Evolutionary conservation across 73 alveolate species (phyloP).

Genomic region (Paramecium caudatum): DNA sequence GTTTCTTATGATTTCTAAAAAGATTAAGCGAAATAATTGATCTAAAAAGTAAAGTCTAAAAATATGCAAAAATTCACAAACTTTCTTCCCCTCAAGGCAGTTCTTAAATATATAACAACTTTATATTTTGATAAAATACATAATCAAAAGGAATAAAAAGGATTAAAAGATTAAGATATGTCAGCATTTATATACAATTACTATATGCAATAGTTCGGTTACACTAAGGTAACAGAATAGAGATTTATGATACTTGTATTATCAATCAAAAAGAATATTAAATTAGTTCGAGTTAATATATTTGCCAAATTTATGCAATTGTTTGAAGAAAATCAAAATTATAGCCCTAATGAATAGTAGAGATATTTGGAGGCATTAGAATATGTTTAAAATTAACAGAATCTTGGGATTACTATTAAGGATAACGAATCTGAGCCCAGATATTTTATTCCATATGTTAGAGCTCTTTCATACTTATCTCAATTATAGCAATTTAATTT

Average conservation of each 20-base stretch:
- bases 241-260: conserved; percentile 65
- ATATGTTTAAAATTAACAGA: neutral
- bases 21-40: neutral
- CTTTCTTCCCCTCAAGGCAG: conserved; percentile 61
- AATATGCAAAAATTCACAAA: conserved; percentile 63
- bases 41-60: conserved; percentile 45
- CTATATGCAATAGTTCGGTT: conserved; percentile 58
- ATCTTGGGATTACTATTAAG: conserved; percentile 35
- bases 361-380: conserved; percentile 71
- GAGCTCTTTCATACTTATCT: conserved; percentile 34
- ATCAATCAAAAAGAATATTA: conserved; percentile 41
- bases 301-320: conserved; percentile 69
- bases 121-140: conserved; percentile 56
- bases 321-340: conserved; percentile 56
- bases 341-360: conserved; percentile 54
- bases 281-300: conserved; percentile 46
- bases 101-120: conserved; percentile 61
- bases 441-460: conserved; percentile 68
- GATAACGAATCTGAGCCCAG: conserved; percentile 64
- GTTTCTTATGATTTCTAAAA: conserved; percentile 52
- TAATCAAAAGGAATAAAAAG: conserved; percentile 39
- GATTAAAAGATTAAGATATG: conserved; percentile 62
- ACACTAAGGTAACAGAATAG: conserved; percentile 66
- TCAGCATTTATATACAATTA: conserved; percentile 63
- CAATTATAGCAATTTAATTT: conserved; percentile 27